Evolutionary conservation across 148 eudicot species (phyloP), one percentile per base, ranked within the genome.

Genomic region (Camellia sinensis): DNA sequence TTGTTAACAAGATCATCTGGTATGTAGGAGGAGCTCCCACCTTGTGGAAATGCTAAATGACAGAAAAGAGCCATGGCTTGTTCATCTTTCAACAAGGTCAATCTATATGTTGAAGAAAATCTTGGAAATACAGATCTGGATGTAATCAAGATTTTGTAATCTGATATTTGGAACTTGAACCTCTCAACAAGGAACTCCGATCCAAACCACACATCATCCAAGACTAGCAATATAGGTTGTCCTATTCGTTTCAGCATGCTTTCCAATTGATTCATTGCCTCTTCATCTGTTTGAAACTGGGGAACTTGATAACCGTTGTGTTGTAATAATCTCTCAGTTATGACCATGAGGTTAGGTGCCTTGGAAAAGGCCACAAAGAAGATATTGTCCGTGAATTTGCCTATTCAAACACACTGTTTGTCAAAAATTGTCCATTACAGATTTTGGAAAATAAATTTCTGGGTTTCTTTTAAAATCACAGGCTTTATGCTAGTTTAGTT

Each of bases 171-270:
- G 21, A 83, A 73, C 5, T 37, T 37, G 22, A 86, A 72, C 5
- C 71, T 13, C 37, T 75, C 78, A 29, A 83, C 56, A 73, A 80
- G 56, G 13, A 68, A 77, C 62, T 80, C 86, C 43, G 82, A 83
- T 37, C 75, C 82, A 17, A 80, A 63, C 86, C 86, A 80, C 45
- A 86, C 84, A 41, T 86, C 88, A 83, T 86, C 88, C 81, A 86
- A 79, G 68, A 86, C 86, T 37, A 83, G 21, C 71, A 86, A 69
- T 21, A 83, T n/a, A 37, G 75, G 83, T 46, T 72, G 70, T 48
- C 82, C 79, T 45, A 69, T 63, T 45, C 44, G 53, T 22, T 50
- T 74, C 73, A 86, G 19, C 77, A 70, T 48, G 76, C 50, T 19
- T 70, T 80, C 84, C 21, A 86, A 65, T 69, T 83, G 81, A 77